These are phyloP conservation scores for Heterobasidion annosum DNA, from an alignment of 1,284 basidiomycete species.

Conservation along the genomic window DNA sequence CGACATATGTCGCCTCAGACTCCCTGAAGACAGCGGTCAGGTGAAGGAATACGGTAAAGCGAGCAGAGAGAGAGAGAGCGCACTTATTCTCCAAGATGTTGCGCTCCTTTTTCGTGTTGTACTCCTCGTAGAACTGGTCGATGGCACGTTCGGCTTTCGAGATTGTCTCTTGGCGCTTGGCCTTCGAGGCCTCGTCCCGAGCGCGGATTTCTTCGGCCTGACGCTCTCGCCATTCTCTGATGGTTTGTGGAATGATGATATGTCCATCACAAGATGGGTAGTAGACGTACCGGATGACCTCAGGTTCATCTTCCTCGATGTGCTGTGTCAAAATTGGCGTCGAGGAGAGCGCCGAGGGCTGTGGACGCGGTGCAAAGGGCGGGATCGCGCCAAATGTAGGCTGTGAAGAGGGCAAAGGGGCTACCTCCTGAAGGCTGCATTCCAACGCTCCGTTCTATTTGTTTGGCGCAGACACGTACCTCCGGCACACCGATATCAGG, in stretches of 20 bases:
- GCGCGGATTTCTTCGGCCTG: conserved; percentile 82
- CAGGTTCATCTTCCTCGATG: conserved; percentile 76
- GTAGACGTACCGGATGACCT: conserved; percentile 69
- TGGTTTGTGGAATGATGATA: background rate
- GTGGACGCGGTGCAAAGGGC: conserved; percentile 66
- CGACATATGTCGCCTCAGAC: conserved; percentile 77
- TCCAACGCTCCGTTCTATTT: background rate
- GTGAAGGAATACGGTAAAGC: background rate
- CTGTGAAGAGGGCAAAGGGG: conserved; percentile 14
- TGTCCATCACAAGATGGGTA: background rate
- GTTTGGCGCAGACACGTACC: conserved; percentile 26
- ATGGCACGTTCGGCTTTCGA: conserved; percentile 88
- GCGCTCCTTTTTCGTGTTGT: conserved; percentile 87
- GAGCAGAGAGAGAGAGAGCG: conserved; percentile 20
- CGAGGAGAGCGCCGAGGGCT: conserved; percentile 55
- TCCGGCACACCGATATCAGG: conserved; percentile 70
- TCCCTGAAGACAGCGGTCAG: conserved; percentile 47
- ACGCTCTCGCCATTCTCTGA: conserved; percentile 80
- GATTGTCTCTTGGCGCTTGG: conserved; percentile 80
- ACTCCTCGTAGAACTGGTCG: conserved; percentile 94
- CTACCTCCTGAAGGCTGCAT: background rate
- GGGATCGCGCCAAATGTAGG: conserved; percentile 41
- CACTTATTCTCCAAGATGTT: conserved; percentile 96
- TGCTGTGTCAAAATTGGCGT: conserved; percentile 67
- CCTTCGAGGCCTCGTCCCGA: conserved; percentile 72